Evolutionary conservation across 371 early-diverging fungal genomes (phyloP), one percentile per base, ranked within the genome.

Genomic region (Apophysomyces trapeziformis): DNA sequence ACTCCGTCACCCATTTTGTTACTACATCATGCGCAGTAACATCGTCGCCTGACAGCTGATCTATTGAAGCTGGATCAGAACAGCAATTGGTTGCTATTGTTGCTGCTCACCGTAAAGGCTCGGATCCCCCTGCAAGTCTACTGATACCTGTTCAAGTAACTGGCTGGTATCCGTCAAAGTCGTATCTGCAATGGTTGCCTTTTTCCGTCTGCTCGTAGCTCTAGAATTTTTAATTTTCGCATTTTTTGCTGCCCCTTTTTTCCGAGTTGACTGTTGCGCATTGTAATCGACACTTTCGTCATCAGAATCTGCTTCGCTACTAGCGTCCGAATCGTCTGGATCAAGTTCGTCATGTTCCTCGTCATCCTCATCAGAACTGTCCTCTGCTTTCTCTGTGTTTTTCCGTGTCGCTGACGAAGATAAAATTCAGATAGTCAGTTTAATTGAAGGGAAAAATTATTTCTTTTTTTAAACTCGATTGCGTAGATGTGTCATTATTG

Each of bases 31-130:
- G 79, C 45, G 75, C 61, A 32, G 65, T 61, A 14, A 44, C 63
- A 36, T 39, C 46, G 18, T 21, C 38, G 8, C 11, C 56, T 11
- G 67, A 57, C 14, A 65, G 43, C 50, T 71, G 61, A 36, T 69
- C 72, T 72, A 63, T 14, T 41, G 13, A 9, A 36, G n/a, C 58
- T 61, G 39, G 64, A 36, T 26, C 45, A 26, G 6, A 64, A 54
- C 8, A 35, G 60, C 14, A n/a, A 26, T 46, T 41, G 7, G 14
- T 7, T 26, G 8, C 18, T 45, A 5, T 16, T 18, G 47, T 21
- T 1, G 2, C 37, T 21, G 21, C 21, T 54, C 71, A 80, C 80
- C 79, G 65, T 76, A 80, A 38, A 80, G 63, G 54, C 65, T 69
- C 6, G 61, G 58, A 13, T 64, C 56, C 3, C 50, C 58, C 1